Evolutionary conservation across 805 yeast species (phyloP), one percentile per base, ranked within the genome.

Genomic region (Teunomyces stri): DNA sequence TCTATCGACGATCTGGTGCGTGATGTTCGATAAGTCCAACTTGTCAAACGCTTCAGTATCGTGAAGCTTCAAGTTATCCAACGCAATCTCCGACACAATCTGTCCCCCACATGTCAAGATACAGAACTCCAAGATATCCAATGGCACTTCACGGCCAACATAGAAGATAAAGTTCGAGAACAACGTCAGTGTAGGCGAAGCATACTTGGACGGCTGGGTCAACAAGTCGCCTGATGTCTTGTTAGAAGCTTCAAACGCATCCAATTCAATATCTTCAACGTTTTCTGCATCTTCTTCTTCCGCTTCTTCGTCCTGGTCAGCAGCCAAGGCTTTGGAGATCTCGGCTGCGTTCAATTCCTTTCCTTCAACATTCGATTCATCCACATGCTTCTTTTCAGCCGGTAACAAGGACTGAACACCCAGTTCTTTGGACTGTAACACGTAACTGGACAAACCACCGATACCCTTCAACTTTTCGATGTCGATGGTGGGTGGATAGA

Each of bases 1-100:
- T 68, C 99, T 84, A 69, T 94, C 99, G 53, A 85, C 84, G 57
- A 94, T 85, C 69, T 92, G 98, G 68, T 94, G 99, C 12, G 99
- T 94, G 43, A 94, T 81, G 43, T 76, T 70, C 27, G 81, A 74
- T 47, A 89, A 72, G 61, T 86, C 85, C 52, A 85, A 71, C 44
- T 76, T 76, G 42, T 65, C 60, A 60, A 62, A 75, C 25, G 69
- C 70, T 35, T 64, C 65, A 5, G 77, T 72, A 41, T 72, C 74
- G 51, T 77, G 76, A 55, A 76, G 67, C 55, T 74, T 69, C 49
- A 85, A 68, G 66, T 86, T 94, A 64, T 92, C 97, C 49, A 90
- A 66, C 2, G 94, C 86, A 48, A 94, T 80, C 69, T 94, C 99
- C 59, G 96, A 85, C 41, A 91, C 80, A 30, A 89, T 76, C 50